These are phyloP conservation scores for Xylaria sp. DNA, from an alignment of 2,329 filamentous ascomycete genomes.

Conservation along the genomic window DNA sequence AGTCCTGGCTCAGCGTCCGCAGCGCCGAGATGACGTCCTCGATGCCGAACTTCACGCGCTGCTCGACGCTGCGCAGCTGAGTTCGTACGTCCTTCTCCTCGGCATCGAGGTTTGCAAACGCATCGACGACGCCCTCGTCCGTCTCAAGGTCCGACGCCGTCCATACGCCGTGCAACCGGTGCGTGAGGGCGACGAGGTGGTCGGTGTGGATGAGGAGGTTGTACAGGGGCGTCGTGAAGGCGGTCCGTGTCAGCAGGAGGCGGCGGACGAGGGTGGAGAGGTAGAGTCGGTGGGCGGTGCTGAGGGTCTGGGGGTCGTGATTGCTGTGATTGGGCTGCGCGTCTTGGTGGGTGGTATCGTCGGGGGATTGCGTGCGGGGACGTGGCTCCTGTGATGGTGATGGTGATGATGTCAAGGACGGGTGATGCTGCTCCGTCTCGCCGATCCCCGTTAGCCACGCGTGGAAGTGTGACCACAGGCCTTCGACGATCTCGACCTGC, in stretches of 20 bases:
- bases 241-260: constrained; percentile 53
- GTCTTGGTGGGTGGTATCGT: constrained; percentile 7
- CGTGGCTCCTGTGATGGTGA: background rate
- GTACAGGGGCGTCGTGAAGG: constrained; percentile 61
- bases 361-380: background rate
- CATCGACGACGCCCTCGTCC: constrained; percentile 75
- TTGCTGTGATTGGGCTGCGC: constrained; percentile 53
- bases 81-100: constrained; percentile 66
- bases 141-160: constrained; percentile 72
- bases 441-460: constrained; percentile 58
- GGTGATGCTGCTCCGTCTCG: constrained; percentile 21
- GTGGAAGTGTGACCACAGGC: constrained; percentile 75
- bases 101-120: constrained; percentile 62
- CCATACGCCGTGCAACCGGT: constrained; percentile 71
- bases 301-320: constrained; percentile 80
- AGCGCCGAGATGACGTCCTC: constrained; percentile 54
- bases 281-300: constrained; percentile 73
- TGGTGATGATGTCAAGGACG: constrained; percentile 5
- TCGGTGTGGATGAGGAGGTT: constrained; percentile 69
- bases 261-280: constrained; percentile 61
- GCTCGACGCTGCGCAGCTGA: constrained; percentile 60
- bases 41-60: constrained; percentile 61
- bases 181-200: constrained; percentile 70
- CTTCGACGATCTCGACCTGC: constrained; percentile 80
- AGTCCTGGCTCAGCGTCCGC: constrained; percentile 16